Conservation (phyloP, 202 grass and related monocot species). For the Brachypodium distachyon region DNA sequence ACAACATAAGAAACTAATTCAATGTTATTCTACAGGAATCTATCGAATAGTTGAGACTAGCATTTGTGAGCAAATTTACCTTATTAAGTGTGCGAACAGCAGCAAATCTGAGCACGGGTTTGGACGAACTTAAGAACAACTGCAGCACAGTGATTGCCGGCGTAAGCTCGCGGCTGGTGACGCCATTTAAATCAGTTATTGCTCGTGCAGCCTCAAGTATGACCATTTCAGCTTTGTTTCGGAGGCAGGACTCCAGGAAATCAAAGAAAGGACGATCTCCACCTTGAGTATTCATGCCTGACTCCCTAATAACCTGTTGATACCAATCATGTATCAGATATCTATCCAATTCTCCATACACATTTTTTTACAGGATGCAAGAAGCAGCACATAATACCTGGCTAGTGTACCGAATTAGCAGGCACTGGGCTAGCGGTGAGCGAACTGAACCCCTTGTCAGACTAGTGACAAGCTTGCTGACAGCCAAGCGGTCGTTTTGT, state of each 20-base stretch:
- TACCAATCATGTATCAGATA: conserved; percentile 22
- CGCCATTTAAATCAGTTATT: conserved; percentile 92
- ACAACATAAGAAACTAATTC: background rate
- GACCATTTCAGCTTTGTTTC: conserved; percentile 97
- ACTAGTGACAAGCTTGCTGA: conserved; percentile 95
- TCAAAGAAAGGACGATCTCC: conserved; percentile 96
- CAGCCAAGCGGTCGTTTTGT: conserved; percentile 96
- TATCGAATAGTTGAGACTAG: background rate
- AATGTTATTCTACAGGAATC: background rate
- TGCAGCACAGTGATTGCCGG: conserved; percentile 97
- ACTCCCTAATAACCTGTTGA: conserved; percentile 87
- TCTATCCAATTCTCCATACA: conserved; percentile 3
- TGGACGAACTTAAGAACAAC: conserved; percentile 98
- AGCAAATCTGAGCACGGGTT: conserved; percentile 92
- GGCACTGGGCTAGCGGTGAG: conserved; percentile 88
- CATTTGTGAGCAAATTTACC: conserved; percentile 22
- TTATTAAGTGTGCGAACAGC: conserved; percentile 96
- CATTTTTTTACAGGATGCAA: conserved; percentile 17
- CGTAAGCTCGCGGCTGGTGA: conserved; percentile 86
- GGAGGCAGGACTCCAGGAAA: conserved; percentile 85
- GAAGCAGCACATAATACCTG: conserved; percentile 40
- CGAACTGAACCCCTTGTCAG: conserved; percentile 92
- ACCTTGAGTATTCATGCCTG: conserved; percentile 49
- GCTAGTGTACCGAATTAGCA: conserved; percentile 87
- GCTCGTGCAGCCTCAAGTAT: conserved; percentile 97